phyloP scores from a whole-genome alignment of 2,329 filamentous ascomycete genomes.

The Hypoxylon sp. region DNA sequence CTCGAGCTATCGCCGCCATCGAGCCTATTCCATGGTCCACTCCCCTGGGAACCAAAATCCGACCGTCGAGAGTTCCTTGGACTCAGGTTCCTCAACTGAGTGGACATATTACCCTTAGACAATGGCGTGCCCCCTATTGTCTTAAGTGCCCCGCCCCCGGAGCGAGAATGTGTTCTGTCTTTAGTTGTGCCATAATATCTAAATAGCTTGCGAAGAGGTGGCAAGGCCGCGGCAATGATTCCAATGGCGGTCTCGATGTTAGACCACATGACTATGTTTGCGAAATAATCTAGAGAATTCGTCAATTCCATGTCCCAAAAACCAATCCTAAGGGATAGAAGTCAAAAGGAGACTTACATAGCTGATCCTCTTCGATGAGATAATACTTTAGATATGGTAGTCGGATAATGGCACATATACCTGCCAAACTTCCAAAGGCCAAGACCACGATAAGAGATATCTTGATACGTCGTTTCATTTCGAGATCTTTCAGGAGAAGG shows the following conservation, averaged over 20 bases:
- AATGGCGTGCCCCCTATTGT: constrained; percentile 27
- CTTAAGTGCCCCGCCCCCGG: constrained; percentile 4
- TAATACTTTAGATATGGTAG: constrained; percentile 30
- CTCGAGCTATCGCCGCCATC: constrained; percentile 18
- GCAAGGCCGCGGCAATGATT: constrained; percentile 15
- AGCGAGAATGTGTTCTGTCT: background rate
- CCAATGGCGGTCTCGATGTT: constrained; percentile 20
- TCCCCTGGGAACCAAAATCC: constrained; percentile 17
- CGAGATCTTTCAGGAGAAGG: constrained; percentile 19
- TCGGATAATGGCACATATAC: constrained; percentile 20
- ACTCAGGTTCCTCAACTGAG: constrained; percentile 21
- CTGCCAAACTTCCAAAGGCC: constrained; percentile 19
- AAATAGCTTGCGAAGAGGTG: constrained; percentile 18
- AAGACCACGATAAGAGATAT: constrained; percentile 20
- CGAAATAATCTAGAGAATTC: constrained; percentile 2
- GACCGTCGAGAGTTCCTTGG: constrained; percentile 16
- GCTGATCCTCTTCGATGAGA: constrained; percentile 18
- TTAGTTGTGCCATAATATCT: constrained; percentile 25
- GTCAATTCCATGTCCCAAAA: background rate
- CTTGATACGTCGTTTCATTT: constrained; percentile 20
- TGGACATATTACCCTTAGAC: constrained; percentile 13
- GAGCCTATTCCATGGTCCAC: constrained; percentile 22
- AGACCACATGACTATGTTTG: constrained; percentile 24
- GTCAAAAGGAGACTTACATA: constrained; percentile 6
- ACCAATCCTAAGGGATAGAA: background rate